Base-by-base conservation (phyloP, 345 rosid species). In the Bruguiera gymnorhiza region DNA sequence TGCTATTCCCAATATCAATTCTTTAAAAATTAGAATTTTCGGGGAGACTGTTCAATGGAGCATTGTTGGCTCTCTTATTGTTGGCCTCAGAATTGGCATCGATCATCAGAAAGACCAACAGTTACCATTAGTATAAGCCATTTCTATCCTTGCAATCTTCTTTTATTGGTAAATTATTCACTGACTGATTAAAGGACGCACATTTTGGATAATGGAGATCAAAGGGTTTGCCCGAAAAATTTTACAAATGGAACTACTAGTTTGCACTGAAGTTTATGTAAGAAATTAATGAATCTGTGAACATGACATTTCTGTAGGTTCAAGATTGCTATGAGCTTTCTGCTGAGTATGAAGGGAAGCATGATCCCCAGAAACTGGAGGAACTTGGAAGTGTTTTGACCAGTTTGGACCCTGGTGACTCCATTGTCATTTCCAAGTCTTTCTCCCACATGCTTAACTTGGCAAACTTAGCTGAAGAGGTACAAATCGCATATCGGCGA, bases 381-480 rank as follows among this genome's bases (percentile, higher is more conserved):
- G 97, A 92, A 68, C 87, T 92, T 65, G 97, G 93, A 67, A 92
- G 69, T 67, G 87, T 86, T 0, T 69, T 92, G 55, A 92, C 93
- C 21, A 89, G 93, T 82, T 81, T 92, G 83, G 96, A 92, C 77
- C 84, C 97, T 0, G 97, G 97, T 16, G 97, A 92, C 75, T 92
- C 97, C 76, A 92, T 92, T 72, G 93, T 89, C 46, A 48, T 92
- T 78, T 74, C 97, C 52, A 92, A 89, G 73, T 76, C 97, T 51
- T 92, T 89, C 82, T 92, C 97, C 20, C 90, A 92, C 81, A 95
- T 95, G 99, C 99, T 95, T 75, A 95, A 86, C 84, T 78, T 95
- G 84, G 99, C 98, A 60, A 95, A 95, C 79, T 84, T 95, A 81
- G 99, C 97, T 5, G 99, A 94, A 84, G 99, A 92, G 75, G 97